Base-by-base conservation (phyloP, 208 protist genomes). In the Acanthamoeba divionensis region DNA sequence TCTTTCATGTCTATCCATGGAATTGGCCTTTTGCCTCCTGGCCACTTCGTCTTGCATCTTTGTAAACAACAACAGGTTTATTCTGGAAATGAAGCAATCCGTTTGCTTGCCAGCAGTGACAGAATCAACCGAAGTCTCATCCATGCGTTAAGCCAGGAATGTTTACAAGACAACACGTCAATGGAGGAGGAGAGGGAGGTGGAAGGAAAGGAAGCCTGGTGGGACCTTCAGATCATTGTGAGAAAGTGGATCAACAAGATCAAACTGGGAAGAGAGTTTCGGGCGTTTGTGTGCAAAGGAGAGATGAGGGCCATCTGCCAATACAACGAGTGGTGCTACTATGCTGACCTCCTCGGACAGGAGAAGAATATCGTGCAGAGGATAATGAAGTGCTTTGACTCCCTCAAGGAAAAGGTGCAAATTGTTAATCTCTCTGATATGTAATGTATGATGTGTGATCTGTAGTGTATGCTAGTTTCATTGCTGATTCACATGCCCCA, bases 271-370 rank as follows among this genome's bases (percentile, higher is more conserved):
- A 47, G 63, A 31, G 90, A 91, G 77, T 91, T 91, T 24, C 77
- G 90, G 15, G 52, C 77, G 5, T 91, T 91, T 48, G 77, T 89
- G 9, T 29, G 44, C 44, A 2, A 36, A 4, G 52, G 57, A 24
- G 62, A 50, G 63, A n/a, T 91, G 24, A 79, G 52, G 24, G 90
- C 90, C 44, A 90, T 91, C 41, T 60, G 77, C 0, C 90, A 91
- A 36, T 91, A 91, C 57, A 75, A 91, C 45, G 79, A 91, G 57
- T 91, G 79, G n/a, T 55, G 47, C 45, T 45, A 82, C 26, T 90
- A 90, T 41, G 77, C 89, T 26, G 79, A 63, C 45, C 69, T 63
- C 52, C 45, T n/a, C 67, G 21, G 18, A n/a, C 7, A 52, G 38
- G 45, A 77, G 26, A 7, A 77, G 67, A n/a, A 41, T 26, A 52